These are phyloP conservation scores for Elaeis oleifera DNA, from an alignment of 202 grass and related monocot genomes.

Conservation along the genomic window DNA sequence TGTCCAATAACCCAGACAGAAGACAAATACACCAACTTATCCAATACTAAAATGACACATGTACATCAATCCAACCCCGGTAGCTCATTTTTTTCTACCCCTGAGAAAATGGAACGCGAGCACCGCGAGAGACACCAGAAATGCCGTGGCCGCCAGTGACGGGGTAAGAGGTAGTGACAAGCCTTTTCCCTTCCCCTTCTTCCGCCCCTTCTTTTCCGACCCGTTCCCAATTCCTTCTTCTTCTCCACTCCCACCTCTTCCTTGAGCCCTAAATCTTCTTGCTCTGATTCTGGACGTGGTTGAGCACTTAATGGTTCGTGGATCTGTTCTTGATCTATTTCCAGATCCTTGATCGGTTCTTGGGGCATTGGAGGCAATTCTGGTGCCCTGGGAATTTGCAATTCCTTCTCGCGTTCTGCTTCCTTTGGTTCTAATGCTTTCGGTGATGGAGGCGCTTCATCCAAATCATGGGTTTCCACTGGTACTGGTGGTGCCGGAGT, in stretches of 20 bases:
- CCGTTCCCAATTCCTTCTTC: too few species aligned
- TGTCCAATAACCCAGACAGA: too few species aligned
- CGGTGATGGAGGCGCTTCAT: too few species aligned
- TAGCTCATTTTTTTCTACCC: not conserved
- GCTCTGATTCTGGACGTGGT: not conserved
- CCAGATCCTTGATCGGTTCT: not conserved
- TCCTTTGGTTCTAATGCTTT: too few species aligned
- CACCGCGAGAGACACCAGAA: not conserved
- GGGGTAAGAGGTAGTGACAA: not conserved
- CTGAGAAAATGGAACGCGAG: not conserved
- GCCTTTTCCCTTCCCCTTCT: not conserved
- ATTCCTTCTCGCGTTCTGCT: too few species aligned
- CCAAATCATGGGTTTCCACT: too few species aligned
- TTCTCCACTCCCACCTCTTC: not conserved
- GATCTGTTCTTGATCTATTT: not conserved
- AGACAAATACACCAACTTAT: too few species aligned
- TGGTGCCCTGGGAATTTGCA: too few species aligned
- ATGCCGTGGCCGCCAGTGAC: not conserved
- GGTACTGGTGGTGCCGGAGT: too few species aligned
- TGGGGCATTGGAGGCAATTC: not conserved
- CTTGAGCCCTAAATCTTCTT: not conserved
- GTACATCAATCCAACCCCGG: too few species aligned
- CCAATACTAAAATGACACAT: too few species aligned
- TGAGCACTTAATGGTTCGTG: not conserved
- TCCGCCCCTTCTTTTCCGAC: not conserved